A percentile compares a stretch with the other conserved stretches of the same genome.
These are phyloP conservation scores for Nissolia schottii DNA, from an alignment of 306 rosid species.

Conservation along the genomic window DNA sequence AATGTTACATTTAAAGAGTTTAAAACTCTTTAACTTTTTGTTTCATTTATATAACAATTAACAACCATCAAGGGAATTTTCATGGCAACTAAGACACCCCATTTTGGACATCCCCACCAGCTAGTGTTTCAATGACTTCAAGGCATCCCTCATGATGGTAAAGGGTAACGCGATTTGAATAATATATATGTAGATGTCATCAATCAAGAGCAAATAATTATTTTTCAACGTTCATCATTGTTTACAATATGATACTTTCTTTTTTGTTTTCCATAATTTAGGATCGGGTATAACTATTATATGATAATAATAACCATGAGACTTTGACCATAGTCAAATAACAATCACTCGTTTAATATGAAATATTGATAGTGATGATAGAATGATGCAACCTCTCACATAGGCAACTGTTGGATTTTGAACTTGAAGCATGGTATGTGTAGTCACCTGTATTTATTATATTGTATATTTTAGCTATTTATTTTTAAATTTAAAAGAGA, in stretches of 20 bases:
- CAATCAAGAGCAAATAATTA: neutral
- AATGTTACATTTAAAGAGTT: too few species aligned
- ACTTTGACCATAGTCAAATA: neutral
- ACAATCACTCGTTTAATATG: neutral
- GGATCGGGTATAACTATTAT: too few species aligned
- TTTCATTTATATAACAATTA: neutral
- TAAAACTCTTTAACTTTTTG: slow-evolving; percentile 7
- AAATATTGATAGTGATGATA: neutral
- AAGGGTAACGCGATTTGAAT: slow-evolving; percentile 11
- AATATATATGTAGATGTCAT: neutral
- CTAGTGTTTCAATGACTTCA: neutral
- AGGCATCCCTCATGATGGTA: neutral
- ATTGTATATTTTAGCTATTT: too few species aligned
- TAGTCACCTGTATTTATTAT: too few species aligned
- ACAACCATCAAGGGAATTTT: neutral
- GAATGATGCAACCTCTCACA: neutral
- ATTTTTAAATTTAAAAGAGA: too few species aligned
- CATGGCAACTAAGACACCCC: neutral
- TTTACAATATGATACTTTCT: neutral
- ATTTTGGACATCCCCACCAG: neutral
- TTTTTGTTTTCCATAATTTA: neutral
- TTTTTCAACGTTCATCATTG: slow-evolving; percentile 11
- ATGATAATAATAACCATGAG: too few species aligned
- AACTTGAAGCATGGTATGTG: too few species aligned
- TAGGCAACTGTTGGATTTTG: too few species aligned